Percentiles rank a stretch among this genome's conserved stretches.
These are phyloP conservation scores for Isabelozyma rhagii DNA, from an alignment of 805 yeast species.

Conservation along the genomic window DNA sequence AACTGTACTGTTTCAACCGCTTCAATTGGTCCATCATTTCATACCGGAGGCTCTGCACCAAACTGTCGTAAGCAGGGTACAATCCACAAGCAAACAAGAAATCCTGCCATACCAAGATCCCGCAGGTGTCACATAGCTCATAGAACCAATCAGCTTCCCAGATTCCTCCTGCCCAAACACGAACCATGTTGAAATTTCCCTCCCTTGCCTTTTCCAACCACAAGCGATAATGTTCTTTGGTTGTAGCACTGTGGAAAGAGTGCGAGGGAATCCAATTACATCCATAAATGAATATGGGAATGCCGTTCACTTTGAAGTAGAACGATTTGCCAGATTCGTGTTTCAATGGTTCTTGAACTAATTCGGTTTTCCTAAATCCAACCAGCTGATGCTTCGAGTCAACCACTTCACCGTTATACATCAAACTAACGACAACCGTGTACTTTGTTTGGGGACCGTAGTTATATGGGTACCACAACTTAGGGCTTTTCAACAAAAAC, in stretches of 20 bases:
- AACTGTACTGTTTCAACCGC: conserved; percentile 40
- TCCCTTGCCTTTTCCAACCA: conserved; percentile 32
- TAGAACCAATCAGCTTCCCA: conserved; percentile 43
- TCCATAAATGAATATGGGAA: conserved; percentile 38
- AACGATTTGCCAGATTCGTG: conserved; percentile 38
- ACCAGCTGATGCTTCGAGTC: conserved; percentile 14
- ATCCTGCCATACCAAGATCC: conserved; percentile 53
- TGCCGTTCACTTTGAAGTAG: conserved; percentile 39
- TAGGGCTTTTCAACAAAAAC: conserved; percentile 19
- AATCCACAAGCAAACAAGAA: conserved; percentile 59
- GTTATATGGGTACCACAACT: conserved; percentile 41
- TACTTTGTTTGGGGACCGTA: conserved; percentile 37
- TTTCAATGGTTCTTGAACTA: conserved; percentile 31
- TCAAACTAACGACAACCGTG: conserved; percentile 12
- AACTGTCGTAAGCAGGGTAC: conserved; percentile 42
- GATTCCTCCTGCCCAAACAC: conserved; percentile 52
- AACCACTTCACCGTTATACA: conserved; percentile 2
- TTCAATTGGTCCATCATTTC: conserved; percentile 40
- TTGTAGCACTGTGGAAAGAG: conserved; percentile 30
- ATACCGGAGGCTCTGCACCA: conserved; percentile 27
- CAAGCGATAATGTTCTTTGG: conserved; percentile 30
- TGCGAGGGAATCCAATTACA: conserved; percentile 52
- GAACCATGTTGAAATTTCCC: conserved; percentile 43
- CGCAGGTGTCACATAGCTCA: conserved; percentile 40
- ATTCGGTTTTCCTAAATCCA: conserved; percentile 41